Base-by-base conservation (phyloP, 2,329 filamentous ascomycete genomes). In the Clathrospora elynae region DNA sequence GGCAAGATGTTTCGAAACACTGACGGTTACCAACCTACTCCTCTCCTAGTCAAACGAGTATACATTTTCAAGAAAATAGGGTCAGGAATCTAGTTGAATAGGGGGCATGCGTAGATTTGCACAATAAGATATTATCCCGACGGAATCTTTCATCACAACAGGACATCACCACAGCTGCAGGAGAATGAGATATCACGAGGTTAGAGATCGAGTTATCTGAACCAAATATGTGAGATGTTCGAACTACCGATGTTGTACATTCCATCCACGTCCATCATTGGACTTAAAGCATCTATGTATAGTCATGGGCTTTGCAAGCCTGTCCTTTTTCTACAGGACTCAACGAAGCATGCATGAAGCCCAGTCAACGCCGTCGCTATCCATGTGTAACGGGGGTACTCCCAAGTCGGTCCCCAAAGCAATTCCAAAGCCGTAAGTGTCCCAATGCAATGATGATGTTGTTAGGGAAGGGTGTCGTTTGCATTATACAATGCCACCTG, bases 391-490 rank as follows among this genome's bases (percentile, higher is more conserved):
- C 19, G 20, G 12, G 29, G 24, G 6, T n/a, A n/a, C n/a, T n/a
- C 17, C 17, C n/a, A 24, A 26, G n/a, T 20, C 11, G n/a, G 17
- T 17, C 25, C 35, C 32, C 23, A 22, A 38, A 41, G 33, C 18
- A 38, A 38, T 36, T 34, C 45, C 35, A 30, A 41, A 34, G 41
- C 42, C 42, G 20, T 40, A 42, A 25, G 46, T 26, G 16, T 14
- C 39, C 48, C 48, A 49, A 54, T 54, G 51, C 51, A 54, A 54
- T 51, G 51, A 39, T 46, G 28, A 41, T 40, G 12, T 17, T 40
- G 28, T 28, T 46, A 40, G 13, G 30, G 38, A 40, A 45, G 30
- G 33, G 20, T 43, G 13, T 33, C 16, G 37, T 38, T 36, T 36
- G 14, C 46, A 31, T 26, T 49, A 33, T 49, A 49, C 41, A 49